phyloP scores from a whole-genome alignment of 2,329 filamentous ascomycete genomes.

The Periconia digitata region DNA sequence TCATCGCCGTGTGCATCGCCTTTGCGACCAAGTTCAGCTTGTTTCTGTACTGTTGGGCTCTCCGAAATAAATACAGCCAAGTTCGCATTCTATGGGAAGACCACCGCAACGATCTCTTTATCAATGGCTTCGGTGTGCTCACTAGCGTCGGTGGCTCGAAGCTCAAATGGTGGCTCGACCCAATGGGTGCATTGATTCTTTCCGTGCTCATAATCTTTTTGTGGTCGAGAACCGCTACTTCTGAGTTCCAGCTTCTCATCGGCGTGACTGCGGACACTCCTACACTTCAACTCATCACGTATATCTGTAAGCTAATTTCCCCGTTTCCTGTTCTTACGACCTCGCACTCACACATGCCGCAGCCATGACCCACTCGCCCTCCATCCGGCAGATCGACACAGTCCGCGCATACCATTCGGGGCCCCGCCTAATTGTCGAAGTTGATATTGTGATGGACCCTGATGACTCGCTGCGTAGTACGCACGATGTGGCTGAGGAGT shows the following conservation, averaged over 20 bases:
- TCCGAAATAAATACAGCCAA: conserved; percentile 89
- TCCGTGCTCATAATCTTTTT: conserved; percentile 75
- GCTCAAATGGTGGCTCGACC: conserved; percentile 92
- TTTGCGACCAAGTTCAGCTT: conserved; percentile 81
- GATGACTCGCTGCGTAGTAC: conserved; percentile 71
- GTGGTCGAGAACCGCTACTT: conserved; percentile 84
- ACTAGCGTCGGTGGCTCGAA: conserved; percentile 91
- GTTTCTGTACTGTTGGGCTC: conserved; percentile 89
- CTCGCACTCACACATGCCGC: background rate
- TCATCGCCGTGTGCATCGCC: conserved; percentile 81
- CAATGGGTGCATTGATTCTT: conserved; percentile 83
- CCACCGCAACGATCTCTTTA: conserved; percentile 94
- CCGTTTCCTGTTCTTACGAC: background rate
- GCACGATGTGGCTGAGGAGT: conserved; percentile 89
- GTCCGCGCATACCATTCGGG: conserved; percentile 92
- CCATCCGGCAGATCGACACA: conserved; percentile 85
- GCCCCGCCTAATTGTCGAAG: conserved; percentile 86
- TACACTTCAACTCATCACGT: conserved; percentile 91
- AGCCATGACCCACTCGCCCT: conserved; percentile 81
- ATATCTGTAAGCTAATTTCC: conserved; percentile 66
- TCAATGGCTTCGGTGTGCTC: conserved; percentile 91
- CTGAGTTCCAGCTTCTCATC: conserved; percentile 87
- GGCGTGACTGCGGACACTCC: conserved; percentile 84
- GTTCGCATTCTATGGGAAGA: conserved; percentile 94
- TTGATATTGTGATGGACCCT: conserved; percentile 92